Percentiles rank a stretch among this genome's conserved stretches.
These are phyloP conservation scores for Phlegmacium glaucopus DNA, from an alignment of 768 basidiomycete genomes.

Conservation along the genomic window DNA sequence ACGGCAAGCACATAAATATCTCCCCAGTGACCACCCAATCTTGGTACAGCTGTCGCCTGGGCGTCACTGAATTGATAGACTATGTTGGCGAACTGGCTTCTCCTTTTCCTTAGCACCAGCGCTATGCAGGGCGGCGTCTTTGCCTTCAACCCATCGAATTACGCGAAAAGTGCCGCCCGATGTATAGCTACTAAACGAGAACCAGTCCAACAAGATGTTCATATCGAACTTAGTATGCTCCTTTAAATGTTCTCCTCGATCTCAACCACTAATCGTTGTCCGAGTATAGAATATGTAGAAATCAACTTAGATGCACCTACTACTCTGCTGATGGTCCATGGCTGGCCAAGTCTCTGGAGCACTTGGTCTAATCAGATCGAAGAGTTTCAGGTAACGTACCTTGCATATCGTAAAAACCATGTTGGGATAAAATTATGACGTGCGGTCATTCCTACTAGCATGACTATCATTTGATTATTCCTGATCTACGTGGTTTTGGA, in stretches of 20 bases:
- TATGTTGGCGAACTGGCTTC: conserved; percentile 1
- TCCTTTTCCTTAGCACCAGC: neutral
- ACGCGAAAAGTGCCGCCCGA: conserved; percentile 27
- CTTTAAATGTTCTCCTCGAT: neutral
- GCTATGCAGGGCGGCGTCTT: neutral
- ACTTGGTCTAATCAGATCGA: conserved; percentile 71
- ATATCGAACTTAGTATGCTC: conserved; percentile 44
- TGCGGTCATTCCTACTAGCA: conserved; percentile 36
- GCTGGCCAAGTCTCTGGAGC: conserved; percentile 79
- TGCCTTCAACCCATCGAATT: conserved; percentile 37
- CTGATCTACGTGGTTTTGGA: conserved; percentile 70
- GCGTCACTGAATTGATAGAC: too few species aligned
- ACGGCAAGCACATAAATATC: too few species aligned
- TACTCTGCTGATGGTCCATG: conserved; percentile 68
- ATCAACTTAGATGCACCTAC: conserved; percentile 50
- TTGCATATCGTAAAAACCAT: too few species aligned
- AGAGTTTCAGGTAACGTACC: conserved; percentile 53
- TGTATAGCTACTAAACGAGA: conserved; percentile 43
- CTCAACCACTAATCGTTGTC: neutral
- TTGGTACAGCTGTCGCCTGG: too few species aligned
- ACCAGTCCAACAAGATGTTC: conserved; percentile 25
- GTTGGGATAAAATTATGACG: neutral
- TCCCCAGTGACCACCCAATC: too few species aligned
- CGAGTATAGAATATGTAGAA: conserved; percentile 50
- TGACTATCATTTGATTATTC: conserved; percentile 59